These are phyloP conservation scores for Cercophora newfieldiana DNA, from an alignment of 495 filamentous ascomycete genomes.

Conservation along the genomic window DNA sequence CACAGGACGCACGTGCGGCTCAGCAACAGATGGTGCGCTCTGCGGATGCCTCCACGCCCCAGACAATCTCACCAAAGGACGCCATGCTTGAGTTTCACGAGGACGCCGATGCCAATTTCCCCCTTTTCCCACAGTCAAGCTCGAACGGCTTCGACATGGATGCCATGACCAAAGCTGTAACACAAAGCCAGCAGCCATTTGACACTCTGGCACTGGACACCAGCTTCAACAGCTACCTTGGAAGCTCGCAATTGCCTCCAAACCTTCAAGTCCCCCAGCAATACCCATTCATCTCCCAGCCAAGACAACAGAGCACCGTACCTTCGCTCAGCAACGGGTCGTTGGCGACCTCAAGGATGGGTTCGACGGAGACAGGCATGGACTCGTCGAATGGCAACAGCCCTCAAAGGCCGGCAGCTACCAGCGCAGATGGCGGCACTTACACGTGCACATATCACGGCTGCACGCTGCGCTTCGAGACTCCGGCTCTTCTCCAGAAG, in stretches of 20 bases:
- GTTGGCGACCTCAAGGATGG: slow-evolving; percentile 42
- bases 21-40: slow-evolving; percentile 51
- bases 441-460: slow-evolving; percentile 96
- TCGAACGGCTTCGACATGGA: slow-evolving; percentile 32
- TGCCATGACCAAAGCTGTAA: slow-evolving; percentile 30
- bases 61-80: slow-evolving; percentile 96
- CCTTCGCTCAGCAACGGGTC: slow-evolving; percentile 38
- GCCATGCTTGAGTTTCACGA: slow-evolving; percentile 83
- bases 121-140: slow-evolving; percentile 63
- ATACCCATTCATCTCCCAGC: slow-evolving; percentile 55
- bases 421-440: slow-evolving; percentile 76
- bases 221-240: slow-evolving; percentile 40
- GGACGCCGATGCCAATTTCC: slow-evolving; percentile 61
- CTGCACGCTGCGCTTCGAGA: slow-evolving; percentile 85
- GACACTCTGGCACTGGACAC: slow-evolving; percentile 47
- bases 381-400: slow-evolving; percentile 31
- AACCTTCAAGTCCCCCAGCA: slow-evolving; percentile 55
- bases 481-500: slow-evolving; percentile 81
- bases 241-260: slow-evolving; percentile 39
- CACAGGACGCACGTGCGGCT: slow-evolving; percentile 56
- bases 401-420: slow-evolving; percentile 57
- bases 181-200: slow-evolving; percentile 40
- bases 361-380: slow-evolving; percentile 41
- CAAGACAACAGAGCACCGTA: slow-evolving; percentile 48
- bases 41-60: slow-evolving; percentile 57